Conservation (phyloP, 345 rosid species). For the Salix caprea region DNA sequence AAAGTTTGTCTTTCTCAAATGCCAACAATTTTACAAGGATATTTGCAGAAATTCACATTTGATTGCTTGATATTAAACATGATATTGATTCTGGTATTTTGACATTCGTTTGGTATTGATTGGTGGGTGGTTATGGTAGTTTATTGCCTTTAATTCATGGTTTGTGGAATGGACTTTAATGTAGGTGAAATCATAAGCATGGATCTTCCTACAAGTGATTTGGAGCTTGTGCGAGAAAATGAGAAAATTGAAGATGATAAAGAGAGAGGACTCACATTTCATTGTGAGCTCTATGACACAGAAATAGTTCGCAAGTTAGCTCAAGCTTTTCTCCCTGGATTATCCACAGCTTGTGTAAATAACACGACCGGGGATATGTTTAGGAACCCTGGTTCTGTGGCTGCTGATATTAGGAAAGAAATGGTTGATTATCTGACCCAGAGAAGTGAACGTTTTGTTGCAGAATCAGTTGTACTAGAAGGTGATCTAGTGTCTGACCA, state of each 20-base stretch:
- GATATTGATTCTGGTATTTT: neutral
- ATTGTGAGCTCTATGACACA: slow-evolving; percentile 61
- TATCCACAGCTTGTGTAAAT: slow-evolving; percentile 79
- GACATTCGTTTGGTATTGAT: neutral
- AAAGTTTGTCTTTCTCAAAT: neutral
- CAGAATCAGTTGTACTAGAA: slow-evolving; percentile 57
- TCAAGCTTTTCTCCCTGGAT: slow-evolving; percentile 61
- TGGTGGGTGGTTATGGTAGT: neutral
- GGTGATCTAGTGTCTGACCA: slow-evolving; percentile 49
- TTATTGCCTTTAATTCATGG: neutral
- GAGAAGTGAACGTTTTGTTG: slow-evolving; percentile 75
- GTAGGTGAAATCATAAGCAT: slow-evolving; percentile 19
- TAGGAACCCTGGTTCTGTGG: slow-evolving; percentile 67
- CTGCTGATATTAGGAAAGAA: slow-evolving; percentile 67
- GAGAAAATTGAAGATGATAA: slow-evolving; percentile 56
- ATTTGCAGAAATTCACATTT: neutral
- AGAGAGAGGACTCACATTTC: slow-evolving; percentile 46
- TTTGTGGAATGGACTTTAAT: neutral
- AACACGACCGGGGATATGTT: slow-evolving; percentile 81
- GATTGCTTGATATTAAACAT: neutral
- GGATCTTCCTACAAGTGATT: slow-evolving; percentile 47
- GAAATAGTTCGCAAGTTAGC: slow-evolving; percentile 60
- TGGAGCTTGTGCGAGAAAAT: slow-evolving; percentile 32
- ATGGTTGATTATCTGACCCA: slow-evolving; percentile 57
- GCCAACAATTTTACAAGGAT: neutral